phyloP scores from a whole-genome alignment of 805 yeast species.

The Starmerella cellae region DNA sequence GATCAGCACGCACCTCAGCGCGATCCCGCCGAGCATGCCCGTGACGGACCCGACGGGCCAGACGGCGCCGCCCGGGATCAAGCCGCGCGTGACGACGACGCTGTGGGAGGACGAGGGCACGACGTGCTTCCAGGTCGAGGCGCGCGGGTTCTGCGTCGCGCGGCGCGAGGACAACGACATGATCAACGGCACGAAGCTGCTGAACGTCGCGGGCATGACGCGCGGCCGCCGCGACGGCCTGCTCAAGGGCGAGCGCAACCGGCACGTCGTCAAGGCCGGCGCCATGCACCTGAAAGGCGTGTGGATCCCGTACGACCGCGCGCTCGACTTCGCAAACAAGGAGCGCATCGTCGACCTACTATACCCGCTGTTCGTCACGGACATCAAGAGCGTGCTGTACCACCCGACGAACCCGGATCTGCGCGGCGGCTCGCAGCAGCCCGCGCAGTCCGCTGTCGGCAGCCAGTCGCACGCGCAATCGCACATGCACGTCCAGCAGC shows the following conservation, averaged over 20 bases:
- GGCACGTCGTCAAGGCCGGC: constrained; percentile 76
- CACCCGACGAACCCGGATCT: constrained; percentile 23
- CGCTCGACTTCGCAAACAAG: constrained; percentile 65
- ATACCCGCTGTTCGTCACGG: constrained; percentile 60
- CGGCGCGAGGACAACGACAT: constrained; percentile 74
- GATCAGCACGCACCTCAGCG: constrained; percentile 16
- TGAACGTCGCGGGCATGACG: constrained; percentile 78
- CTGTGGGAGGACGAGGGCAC: constrained; percentile 86
- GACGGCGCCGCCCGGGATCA: constrained; percentile 30
- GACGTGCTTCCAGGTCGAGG: constrained; percentile 73
- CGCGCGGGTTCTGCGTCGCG: constrained; percentile 65
- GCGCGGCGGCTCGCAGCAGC: constrained; percentile 4
- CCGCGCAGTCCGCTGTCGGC: neutral
- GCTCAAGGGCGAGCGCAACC: constrained; percentile 57
- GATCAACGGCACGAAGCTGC: constrained; percentile 73
- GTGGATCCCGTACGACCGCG: constrained; percentile 80
- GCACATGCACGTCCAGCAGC: no score
- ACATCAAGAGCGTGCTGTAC: constrained; percentile 39
- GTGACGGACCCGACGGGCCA: constrained; percentile 31
- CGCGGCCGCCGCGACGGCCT: constrained; percentile 79
- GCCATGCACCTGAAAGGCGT: constrained; percentile 82
- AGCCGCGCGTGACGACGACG: constrained; percentile 64
- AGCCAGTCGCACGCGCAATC: no score
- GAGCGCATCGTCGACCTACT: constrained; percentile 59
- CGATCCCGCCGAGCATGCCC: constrained; percentile 20